Base-by-base conservation (phyloP, 225 moss, liverwort and hornwort genomes). In the Bryum argenteum region DNA sequence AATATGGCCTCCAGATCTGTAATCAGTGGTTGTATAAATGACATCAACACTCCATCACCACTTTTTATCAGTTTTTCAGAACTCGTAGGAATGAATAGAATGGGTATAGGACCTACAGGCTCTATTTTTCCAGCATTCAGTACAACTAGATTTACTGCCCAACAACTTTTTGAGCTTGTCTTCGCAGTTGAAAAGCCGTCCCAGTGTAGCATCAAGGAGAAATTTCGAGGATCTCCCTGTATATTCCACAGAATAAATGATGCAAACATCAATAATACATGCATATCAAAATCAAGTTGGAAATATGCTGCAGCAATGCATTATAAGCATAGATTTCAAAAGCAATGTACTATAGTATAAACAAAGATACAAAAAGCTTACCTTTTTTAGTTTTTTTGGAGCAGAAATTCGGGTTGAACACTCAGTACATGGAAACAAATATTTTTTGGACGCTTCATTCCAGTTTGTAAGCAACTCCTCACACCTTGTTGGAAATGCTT, bases 111-210 rank as follows among this genome's bases (percentile, higher is more conserved):
- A 9, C 45, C 23, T 45, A 47, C 21, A 45, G 6, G 47, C 13
- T 64, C 24, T 47, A 45, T 1, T 21, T 64, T 45, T 64, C 22
- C 16, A 63, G 10, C 47, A 64, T 47, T 64, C 23, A 45, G 26
- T 11, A 64, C 14, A 23, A 24, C 47, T 13, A 64, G 47, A 9
- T 45, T 23, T 19, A 64, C 15, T 2, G 11, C 45, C 23, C 23
- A 64, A 45, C 12, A 64, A 47, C 13, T 47, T 23, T 64, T 44
- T 15, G 26, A 43, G 64, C 44, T 64, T 45, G 22, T 64, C 6
- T 64, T 22, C 6, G 64, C 24, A 14, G 22, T 47, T 45, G 14
- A 64, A 47, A 64, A 64, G 2, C 22, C 3, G 5, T 63, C 22
- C 63, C 63, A 63, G 1, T 64, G 24, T 13, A 64, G 14, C 15